Evolutionary conservation across 305 asterid genomes (phyloP).

Genomic region (Ajuga reptans): DNA sequence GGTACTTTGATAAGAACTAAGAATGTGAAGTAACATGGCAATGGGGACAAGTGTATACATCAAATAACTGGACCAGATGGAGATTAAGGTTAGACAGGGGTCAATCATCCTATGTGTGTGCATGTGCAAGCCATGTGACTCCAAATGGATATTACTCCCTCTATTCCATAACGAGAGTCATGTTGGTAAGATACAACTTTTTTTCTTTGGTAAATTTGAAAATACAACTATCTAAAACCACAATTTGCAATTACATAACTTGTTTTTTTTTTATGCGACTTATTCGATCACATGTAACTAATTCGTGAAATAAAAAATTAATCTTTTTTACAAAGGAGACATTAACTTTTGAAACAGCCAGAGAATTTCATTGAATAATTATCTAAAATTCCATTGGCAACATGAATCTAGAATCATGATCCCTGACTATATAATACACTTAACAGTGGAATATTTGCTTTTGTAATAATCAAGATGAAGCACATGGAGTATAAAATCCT

Average conservation of each 20-base stretch:
- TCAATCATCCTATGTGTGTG: not conserved
- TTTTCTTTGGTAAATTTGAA: no score
- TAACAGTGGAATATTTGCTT: constrained; percentile 18
- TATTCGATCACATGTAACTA: no score
- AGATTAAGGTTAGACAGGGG: constrained; percentile 10
- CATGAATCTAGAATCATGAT: not conserved
- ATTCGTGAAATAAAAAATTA: no score
- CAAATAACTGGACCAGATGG: constrained; percentile 25
- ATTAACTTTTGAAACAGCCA: no score
- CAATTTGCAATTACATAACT: no score
- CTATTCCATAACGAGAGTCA: no score
- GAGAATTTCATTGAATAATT: constrained; percentile 10
- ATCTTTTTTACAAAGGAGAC: no score
- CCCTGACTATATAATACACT: constrained; percentile 2
- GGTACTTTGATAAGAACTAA: not conserved
- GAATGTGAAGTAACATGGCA: constrained; percentile 23
- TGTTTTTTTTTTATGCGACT: no score
- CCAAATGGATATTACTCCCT: not conserved
- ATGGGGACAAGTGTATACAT: constrained; percentile 23
- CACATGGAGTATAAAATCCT: constrained; percentile 18
- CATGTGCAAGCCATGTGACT: constrained; percentile 37
- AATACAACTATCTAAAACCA: no score
- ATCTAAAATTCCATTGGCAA: not conserved
- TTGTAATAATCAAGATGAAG: not conserved
- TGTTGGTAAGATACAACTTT: no score